phyloP scores from a whole-genome alignment of 805 yeast species.

The Ogataea ganodermae region DNA sequence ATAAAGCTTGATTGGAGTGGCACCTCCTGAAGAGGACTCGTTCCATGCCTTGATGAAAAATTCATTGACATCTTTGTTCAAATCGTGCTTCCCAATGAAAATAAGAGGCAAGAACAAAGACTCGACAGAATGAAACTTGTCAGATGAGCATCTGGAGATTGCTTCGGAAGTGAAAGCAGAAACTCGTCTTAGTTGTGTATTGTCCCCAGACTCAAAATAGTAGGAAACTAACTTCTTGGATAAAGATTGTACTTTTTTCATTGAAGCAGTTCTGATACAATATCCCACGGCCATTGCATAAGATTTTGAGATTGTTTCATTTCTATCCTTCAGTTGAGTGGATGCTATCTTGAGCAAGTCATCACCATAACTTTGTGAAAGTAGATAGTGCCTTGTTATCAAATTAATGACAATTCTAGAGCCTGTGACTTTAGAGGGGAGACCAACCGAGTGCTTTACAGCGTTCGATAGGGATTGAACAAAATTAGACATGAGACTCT shows the following conservation, averaged over 20 bases:
- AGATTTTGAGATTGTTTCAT: constrained; percentile 69
- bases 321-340: constrained; percentile 65
- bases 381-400: constrained; percentile 53
- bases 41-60: constrained; percentile 71
- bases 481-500: constrained; percentile 47
- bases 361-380: constrained; percentile 56
- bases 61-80: constrained; percentile 44
- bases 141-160: constrained; percentile 67
- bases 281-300: constrained; percentile 84
- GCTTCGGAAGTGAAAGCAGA: constrained; percentile 66
- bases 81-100: constrained; percentile 75
- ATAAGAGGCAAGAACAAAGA: constrained; percentile 74
- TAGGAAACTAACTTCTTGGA: constrained; percentile 49
- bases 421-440: constrained; percentile 89
- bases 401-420: constrained; percentile 69
- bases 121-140: constrained; percentile 61
- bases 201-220: constrained; percentile 60
- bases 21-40: constrained; percentile 74
- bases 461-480: constrained; percentile 54
- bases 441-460: constrained; percentile 73
- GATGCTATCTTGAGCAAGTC: constrained; percentile 58
- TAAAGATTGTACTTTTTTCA: constrained; percentile 54
- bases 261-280: constrained; percentile 60
- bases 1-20: constrained; percentile 68
- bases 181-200: constrained; percentile 42